These are phyloP conservation scores for Anastatica hierochuntica DNA, from an alignment of 345 rosid species.

Conservation along the genomic window DNA sequence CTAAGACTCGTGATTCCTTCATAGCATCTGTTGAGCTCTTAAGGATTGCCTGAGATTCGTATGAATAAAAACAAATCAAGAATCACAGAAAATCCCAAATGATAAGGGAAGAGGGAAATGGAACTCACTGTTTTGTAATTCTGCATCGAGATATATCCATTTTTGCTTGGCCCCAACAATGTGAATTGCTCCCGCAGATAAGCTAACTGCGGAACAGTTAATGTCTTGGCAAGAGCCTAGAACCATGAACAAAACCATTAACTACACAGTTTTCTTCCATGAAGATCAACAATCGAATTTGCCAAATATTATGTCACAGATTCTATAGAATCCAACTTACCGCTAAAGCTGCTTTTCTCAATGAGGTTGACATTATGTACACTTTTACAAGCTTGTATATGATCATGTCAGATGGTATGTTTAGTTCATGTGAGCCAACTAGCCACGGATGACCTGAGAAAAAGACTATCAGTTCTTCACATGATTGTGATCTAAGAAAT, in stretches of 20 bases:
- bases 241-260: constrained; percentile 3
- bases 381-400: constrained; percentile 65
- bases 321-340: constrained; percentile 32
- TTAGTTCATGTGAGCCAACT: constrained; percentile 52
- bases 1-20: constrained; percentile 74
- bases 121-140: constrained; percentile 67
- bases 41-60: constrained; percentile 40
- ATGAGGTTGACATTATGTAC: constrained; percentile 63
- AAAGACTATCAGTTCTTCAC: neutral
- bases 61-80: constrained; percentile 1
- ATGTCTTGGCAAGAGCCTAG: constrained; percentile 84
- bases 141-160: constrained; percentile 68
- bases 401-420: constrained; percentile 77
- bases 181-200: constrained; percentile 82
- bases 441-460: constrained; percentile 93
- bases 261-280: neutral
- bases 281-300: neutral
- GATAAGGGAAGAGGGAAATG: neutral
- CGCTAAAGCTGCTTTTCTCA: constrained; percentile 61
- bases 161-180: constrained; percentile 67
- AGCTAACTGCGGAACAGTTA: constrained; percentile 61
- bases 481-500: neutral
- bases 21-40: constrained; percentile 67
- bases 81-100: neutral
- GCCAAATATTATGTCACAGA: neutral